phyloP scores from a whole-genome alignment of 2,329 filamentous ascomycete genomes.

The Apiospora saccharicola region DNA sequence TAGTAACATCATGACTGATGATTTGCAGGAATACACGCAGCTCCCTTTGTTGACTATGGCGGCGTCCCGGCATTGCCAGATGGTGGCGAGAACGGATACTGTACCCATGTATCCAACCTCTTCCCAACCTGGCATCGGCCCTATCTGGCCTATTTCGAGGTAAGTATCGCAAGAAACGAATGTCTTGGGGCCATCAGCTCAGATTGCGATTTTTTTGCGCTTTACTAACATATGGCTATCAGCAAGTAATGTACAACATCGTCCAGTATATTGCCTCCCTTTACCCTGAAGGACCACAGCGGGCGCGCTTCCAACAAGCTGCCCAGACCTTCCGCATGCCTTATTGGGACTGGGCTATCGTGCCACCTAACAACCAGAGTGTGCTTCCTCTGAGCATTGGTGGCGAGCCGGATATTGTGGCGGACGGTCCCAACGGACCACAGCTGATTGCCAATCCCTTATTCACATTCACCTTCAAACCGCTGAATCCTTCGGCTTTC shows the following conservation, averaged over 20 bases:
- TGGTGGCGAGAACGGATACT: slow-evolving; percentile 72
- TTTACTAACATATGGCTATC: slow-evolving; percentile 51
- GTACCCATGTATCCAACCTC: slow-evolving; percentile 76
- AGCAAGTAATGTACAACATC: slow-evolving; percentile 49
- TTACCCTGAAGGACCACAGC: slow-evolving; percentile 51
- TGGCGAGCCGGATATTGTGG: slow-evolving; percentile 50
- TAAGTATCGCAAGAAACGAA: slow-evolving; percentile 34
- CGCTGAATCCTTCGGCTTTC: slow-evolving; percentile 65
- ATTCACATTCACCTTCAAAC: slow-evolving; percentile 66
- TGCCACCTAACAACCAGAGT: slow-evolving; percentile 55
- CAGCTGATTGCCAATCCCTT: slow-evolving; percentile 69
- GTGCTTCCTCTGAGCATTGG: slow-evolving; percentile 58
- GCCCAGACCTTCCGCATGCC: slow-evolving; percentile 62
- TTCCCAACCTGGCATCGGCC: slow-evolving; percentile 87
- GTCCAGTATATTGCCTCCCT: slow-evolving; percentile 43
- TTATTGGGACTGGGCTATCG: slow-evolving; percentile 66
- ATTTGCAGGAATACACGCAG: slow-evolving; percentile 76
- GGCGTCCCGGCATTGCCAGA: slow-evolving; percentile 58
- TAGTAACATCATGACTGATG: slow-evolving; percentile 29
- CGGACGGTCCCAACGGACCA: slow-evolving; percentile 63
- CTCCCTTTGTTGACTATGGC: slow-evolving; percentile 67
- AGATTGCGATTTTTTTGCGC: background rate
- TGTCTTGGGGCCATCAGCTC: background rate
- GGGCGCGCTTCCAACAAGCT: slow-evolving; percentile 58
- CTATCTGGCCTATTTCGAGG: slow-evolving; percentile 72